These are phyloP conservation scores for Biscogniauxia mediterranea DNA, from an alignment of 2,329 filamentous ascomycete genomes.

Conservation along the genomic window DNA sequence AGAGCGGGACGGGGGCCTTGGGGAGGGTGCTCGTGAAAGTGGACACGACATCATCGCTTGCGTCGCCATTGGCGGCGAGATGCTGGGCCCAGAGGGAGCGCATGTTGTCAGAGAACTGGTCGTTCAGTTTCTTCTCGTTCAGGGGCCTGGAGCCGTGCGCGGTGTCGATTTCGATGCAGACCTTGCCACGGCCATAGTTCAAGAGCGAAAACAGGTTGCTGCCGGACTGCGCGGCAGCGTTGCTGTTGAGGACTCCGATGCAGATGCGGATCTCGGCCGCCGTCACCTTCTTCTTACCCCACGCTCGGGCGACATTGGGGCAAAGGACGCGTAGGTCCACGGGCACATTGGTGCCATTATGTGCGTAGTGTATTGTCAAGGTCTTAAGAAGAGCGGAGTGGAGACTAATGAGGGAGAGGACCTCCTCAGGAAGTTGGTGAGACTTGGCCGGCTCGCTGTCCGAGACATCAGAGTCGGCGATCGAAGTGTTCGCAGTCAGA, in stretches of 20 bases:
- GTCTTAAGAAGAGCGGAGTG: constrained; percentile 68
- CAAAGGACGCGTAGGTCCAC: constrained; percentile 62
- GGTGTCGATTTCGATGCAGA: constrained; percentile 57
- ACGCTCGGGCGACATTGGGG: constrained; percentile 63
- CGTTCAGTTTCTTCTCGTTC: constrained; percentile 52
- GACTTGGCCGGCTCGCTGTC: constrained; percentile 24
- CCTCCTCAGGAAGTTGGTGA: constrained; percentile 46
- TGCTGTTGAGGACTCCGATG: constrained; percentile 59
- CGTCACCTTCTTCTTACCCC: constrained; percentile 69
- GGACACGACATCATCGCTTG: constrained; percentile 30
- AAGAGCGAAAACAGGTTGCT: constrained; percentile 29
- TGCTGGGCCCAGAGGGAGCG: constrained; percentile 42
- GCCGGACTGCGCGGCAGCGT: constrained; percentile 23
- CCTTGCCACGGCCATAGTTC: constrained; percentile 43
- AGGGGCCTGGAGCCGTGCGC: constrained; percentile 38
- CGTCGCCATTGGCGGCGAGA: constrained; percentile 26
- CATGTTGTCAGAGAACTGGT: constrained; percentile 54
- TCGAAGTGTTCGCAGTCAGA: constrained; percentile 37
- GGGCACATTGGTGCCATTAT: constrained; percentile 62
- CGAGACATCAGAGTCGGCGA: constrained; percentile 37
- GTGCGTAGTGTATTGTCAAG: constrained; percentile 65
- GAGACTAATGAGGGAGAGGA: constrained; percentile 60
- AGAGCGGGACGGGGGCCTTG: constrained; percentile 50
- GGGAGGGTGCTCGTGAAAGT: constrained; percentile 58
- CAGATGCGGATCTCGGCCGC: constrained; percentile 65